Conservation (phyloP, 176 grass and related monocot species). For the Eragrostis curvula region DNA sequence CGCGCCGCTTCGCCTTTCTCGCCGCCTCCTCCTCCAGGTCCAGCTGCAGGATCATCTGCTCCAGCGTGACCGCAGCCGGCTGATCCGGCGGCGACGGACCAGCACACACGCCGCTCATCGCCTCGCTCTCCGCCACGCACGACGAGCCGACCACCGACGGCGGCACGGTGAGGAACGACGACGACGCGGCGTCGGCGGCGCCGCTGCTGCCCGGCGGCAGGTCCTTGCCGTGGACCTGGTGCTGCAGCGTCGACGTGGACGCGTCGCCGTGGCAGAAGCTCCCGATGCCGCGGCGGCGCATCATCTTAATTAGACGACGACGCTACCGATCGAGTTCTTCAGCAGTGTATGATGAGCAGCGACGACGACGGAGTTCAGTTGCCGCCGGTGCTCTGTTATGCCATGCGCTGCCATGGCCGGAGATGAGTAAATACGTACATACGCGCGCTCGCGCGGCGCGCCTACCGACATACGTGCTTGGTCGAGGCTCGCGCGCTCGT, state of each 20-base stretch:
- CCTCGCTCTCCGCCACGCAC: constrained; percentile 56
- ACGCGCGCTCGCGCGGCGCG: background rate
- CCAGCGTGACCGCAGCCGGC: constrained; percentile 56
- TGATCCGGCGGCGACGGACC: background rate
- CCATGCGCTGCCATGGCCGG: background rate
- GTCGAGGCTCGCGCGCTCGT: constrained; percentile 13
- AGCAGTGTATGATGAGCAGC: too few species aligned
- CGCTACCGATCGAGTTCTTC: background rate
- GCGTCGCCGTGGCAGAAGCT: constrained; percentile 68
- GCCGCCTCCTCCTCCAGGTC: constrained; percentile 78
- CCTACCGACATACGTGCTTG: background rate
- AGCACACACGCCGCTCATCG: background rate
- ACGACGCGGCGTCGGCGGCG: constrained; percentile 17
- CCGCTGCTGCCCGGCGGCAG: background rate
- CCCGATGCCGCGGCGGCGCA: constrained; percentile 55
- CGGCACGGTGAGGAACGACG: constrained; percentile 44
- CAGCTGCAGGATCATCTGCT: constrained; percentile 97
- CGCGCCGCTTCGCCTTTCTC: constrained; percentile 48
- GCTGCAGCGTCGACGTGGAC: constrained; percentile 64
- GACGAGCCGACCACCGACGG: constrained; percentile 57
- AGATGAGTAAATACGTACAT: background rate
- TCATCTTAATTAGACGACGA: constrained; percentile 26
- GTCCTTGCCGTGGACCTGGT: constrained; percentile 31
- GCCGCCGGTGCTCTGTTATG: background rate
- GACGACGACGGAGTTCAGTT: background rate